phyloP scores from a whole-genome alignment of 2,329 filamentous ascomycete species.

The Pyricularia sp. region DNA sequence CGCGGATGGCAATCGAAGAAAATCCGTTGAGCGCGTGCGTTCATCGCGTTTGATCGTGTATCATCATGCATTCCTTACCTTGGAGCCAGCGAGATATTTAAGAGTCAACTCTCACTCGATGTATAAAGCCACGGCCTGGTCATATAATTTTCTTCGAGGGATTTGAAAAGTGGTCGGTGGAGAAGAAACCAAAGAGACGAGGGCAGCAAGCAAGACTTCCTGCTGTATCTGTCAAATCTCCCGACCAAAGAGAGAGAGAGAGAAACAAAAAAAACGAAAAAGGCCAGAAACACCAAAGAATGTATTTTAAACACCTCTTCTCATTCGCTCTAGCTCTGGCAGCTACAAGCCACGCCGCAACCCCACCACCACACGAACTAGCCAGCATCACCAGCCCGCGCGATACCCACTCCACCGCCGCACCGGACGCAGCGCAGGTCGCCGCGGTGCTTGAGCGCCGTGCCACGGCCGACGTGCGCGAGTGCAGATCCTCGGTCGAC shows the following conservation, averaged over 20 bases:
- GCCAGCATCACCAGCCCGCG: background rate
- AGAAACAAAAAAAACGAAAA: background rate
- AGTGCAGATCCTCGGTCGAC: background rate
- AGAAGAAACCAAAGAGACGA: background rate
- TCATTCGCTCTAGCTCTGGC: background rate
- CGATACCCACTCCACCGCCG: background rate
- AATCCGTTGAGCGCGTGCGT: background rate
- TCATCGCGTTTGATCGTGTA: background rate
- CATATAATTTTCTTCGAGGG: background rate
- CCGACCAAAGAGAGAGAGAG: background rate
- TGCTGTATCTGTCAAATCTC: background rate
- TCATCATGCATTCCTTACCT: background rate
- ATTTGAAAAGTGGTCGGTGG: background rate
- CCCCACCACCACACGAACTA: background rate
- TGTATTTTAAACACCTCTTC: background rate
- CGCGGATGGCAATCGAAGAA: background rate
- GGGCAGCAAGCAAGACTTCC: background rate
- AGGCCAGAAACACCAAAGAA: background rate
- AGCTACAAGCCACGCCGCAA: background rate
- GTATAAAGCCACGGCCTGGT: background rate
- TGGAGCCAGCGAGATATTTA: background rate
- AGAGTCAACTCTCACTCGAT: background rate
- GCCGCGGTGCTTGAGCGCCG: background rate
- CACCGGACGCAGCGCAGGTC: background rate
- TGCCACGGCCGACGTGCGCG: background rate